Conservation (phyloP, 345 rosid genomes). For the Schrenkiella parvula region DNA sequence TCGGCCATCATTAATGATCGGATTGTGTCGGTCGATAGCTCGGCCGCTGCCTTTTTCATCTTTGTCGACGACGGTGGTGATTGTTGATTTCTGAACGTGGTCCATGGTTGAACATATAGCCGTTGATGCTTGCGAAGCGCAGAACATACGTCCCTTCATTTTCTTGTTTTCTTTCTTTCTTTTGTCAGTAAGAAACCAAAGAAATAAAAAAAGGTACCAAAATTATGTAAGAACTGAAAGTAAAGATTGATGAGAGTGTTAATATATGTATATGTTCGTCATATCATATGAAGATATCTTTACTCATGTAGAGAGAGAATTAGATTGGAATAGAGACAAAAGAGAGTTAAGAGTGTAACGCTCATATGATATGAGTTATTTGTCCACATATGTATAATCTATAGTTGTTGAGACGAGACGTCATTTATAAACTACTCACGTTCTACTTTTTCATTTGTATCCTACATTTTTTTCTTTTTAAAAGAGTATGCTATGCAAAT, state of each 20-base stretch:
- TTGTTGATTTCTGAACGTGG: conserved; percentile 36
- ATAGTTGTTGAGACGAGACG: conserved; percentile 7
- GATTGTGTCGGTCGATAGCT: conserved; percentile 80
- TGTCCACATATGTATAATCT: conserved; percentile 12
- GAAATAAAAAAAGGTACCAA: neutral
- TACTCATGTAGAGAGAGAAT: neutral
- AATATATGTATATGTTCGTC: neutral
- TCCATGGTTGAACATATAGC: conserved; percentile 67
- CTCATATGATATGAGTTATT: conserved; percentile 16
- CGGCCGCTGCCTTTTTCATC: conserved; percentile 43
- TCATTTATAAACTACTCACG: conserved; percentile 1
- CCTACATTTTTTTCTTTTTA: neutral
- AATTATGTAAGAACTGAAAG: neutral
- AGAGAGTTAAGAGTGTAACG: conserved; percentile 23
- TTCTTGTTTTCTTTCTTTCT: neutral
- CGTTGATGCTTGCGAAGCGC: conserved; percentile 86
- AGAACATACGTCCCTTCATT: conserved; percentile 29
- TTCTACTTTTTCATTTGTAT: neutral
- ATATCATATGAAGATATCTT: neutral
- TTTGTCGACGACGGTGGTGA: conserved; percentile 8
- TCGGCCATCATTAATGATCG: conserved; percentile 59
- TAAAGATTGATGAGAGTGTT: conserved; percentile 8
- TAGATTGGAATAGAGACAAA: conserved; percentile 6
- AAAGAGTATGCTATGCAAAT: neutral
- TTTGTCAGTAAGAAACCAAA: neutral